These are phyloP conservation scores for Periconia macrospinosa DNA, from an alignment of 2,329 filamentous ascomycete genomes.

Conservation along the genomic window DNA sequence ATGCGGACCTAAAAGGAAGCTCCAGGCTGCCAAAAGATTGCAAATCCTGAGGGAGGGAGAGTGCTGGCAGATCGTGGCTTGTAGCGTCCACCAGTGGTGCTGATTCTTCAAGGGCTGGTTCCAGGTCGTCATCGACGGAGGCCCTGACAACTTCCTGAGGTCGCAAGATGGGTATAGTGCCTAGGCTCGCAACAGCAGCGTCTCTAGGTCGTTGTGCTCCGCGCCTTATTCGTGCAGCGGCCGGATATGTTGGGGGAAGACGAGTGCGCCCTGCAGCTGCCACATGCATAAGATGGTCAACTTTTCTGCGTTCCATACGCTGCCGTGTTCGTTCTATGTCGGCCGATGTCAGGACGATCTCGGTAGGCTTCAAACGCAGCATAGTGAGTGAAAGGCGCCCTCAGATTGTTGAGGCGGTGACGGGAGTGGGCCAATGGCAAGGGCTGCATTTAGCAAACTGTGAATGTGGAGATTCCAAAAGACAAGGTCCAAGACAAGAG, in stretches of 20 bases:
- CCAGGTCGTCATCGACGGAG: slow-evolving; percentile 16
- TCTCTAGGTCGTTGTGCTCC: slow-evolving; percentile 35
- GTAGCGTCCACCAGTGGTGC: not conserved
- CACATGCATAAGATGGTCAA: slow-evolving; percentile 8
- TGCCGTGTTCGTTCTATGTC: slow-evolving; percentile 39
- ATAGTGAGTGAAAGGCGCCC: slow-evolving; percentile 15
- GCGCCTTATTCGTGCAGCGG: slow-evolving; percentile 26
- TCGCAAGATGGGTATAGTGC: slow-evolving; percentile 27
- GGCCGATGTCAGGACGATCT: slow-evolving; percentile 39
- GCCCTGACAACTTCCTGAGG: slow-evolving; percentile 25
- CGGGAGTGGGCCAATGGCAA: not conserved
- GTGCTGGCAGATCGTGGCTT: not conserved
- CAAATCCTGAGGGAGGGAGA: not conserved
- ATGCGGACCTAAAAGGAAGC: slow-evolving; percentile 26
- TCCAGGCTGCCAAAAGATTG: slow-evolving; percentile 8
- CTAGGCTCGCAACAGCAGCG: slow-evolving; percentile 29
- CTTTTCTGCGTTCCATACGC: slow-evolving; percentile 31
- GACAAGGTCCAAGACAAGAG: not conserved
- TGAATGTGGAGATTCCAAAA: not conserved
- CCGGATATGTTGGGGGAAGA: slow-evolving; percentile 5
- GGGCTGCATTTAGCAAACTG: not conserved
- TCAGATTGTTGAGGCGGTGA: not conserved
- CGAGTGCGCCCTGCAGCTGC: slow-evolving; percentile 7
- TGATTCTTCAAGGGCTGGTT: not conserved
- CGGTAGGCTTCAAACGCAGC: slow-evolving; percentile 40